Conservation (phyloP, 2,329 filamentous ascomycete genomes). For the Cladosporium sp. region DNA sequence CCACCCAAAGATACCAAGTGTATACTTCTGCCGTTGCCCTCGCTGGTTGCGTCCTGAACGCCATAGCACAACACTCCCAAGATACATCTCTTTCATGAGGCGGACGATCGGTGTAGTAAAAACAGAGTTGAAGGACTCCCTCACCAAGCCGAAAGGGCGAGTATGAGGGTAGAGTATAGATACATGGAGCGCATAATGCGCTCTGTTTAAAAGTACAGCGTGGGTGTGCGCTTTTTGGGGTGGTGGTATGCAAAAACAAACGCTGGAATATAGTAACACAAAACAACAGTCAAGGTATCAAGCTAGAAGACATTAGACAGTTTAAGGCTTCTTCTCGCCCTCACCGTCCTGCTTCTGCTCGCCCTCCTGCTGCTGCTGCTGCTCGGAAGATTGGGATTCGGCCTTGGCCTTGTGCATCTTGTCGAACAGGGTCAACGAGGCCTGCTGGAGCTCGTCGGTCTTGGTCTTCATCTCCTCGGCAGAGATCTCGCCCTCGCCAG, state of each 20-base stretch:
- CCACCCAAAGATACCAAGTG: not conserved
- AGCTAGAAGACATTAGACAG: constrained; percentile 11
- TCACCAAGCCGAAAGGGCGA: constrained; percentile 12
- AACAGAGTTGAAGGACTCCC: constrained; percentile 7
- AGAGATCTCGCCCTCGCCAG: constrained; percentile 81
- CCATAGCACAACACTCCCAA: not conserved
- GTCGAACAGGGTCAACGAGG: constrained; percentile 95
- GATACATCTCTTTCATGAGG: not conserved
- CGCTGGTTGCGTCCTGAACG: not conserved
- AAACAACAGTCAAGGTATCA: constrained; percentile 15
- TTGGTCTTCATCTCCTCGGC: constrained; percentile 96
- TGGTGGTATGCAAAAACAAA: constrained; percentile 17
- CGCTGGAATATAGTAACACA: constrained; percentile 15
- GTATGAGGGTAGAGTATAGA: constrained; percentile 17
- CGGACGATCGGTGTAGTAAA: not conserved
- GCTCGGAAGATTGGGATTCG: constrained; percentile 34
- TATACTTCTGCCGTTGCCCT: not conserved
- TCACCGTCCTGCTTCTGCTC: constrained; percentile 49
- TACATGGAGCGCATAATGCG: constrained; percentile 17
- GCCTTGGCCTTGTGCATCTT: constrained; percentile 98
- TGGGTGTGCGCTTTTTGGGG: constrained; percentile 10
- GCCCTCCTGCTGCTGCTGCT: constrained; percentile 56
- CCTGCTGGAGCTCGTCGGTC: constrained; percentile 95
- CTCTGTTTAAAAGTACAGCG: constrained; percentile 18
- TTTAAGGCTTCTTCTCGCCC: constrained; percentile 72